Evolutionary conservation across 2,329 filamentous ascomycete genomes (phyloP).

Genomic region (Colletotrichum godetiae): DNA sequence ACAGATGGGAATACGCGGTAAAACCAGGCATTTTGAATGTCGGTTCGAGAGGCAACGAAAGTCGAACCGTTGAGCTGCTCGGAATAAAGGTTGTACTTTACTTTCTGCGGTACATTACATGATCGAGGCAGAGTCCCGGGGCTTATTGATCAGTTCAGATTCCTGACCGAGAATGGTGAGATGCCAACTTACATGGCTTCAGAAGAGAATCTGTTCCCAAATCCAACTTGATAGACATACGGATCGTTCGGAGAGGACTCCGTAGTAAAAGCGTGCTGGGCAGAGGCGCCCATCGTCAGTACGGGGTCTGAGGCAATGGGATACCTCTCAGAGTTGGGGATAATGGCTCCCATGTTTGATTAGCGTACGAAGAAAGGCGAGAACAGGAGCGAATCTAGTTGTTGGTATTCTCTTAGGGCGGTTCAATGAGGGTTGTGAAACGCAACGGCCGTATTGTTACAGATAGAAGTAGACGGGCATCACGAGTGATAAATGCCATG

Average conservation of each 20-base stretch:
- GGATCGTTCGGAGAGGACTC: constrained; percentile 32
- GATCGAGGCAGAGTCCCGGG: constrained; percentile 33
- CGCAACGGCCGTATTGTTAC: background rate
- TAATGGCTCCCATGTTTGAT: constrained; percentile 24
- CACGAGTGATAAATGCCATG: constrained; percentile 25
- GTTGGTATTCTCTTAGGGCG: background rate
- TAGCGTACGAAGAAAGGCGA: background rate
- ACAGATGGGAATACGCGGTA: constrained; percentile 45
- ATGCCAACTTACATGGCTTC: constrained; percentile 37
- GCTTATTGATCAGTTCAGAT: constrained; percentile 15
- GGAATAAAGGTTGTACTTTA: constrained; percentile 54
- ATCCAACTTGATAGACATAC: constrained; percentile 39
- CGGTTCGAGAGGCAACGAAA: constrained; percentile 41
- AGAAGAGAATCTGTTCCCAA: constrained; percentile 39
- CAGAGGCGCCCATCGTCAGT: constrained; percentile 22
- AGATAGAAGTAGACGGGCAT: constrained; percentile 4
- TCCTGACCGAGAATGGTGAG: background rate
- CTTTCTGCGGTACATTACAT: constrained; percentile 55
- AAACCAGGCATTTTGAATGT: constrained; percentile 43
- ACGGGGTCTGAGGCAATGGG: constrained; percentile 2
- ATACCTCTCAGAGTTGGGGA: constrained; percentile 20
- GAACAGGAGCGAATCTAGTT: background rate
- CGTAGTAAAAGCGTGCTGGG: constrained; percentile 34
- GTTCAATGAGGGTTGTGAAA: background rate
- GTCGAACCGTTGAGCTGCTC: constrained; percentile 60